Base-by-base conservation (phyloP, 495 filamentous ascomycete genomes). In the Aspergillus nidulans region DNA sequence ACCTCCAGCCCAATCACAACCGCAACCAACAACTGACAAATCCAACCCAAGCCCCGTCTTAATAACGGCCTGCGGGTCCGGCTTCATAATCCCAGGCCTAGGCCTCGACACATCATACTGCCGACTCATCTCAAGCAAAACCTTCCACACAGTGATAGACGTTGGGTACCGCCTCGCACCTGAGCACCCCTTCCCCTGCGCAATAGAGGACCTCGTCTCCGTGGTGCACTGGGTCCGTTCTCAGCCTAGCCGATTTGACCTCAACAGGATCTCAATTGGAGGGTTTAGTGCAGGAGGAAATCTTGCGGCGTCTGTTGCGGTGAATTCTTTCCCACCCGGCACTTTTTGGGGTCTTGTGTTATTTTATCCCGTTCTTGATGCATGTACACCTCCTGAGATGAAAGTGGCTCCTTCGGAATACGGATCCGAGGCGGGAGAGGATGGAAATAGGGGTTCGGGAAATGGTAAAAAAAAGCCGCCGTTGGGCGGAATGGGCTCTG, bases 81-180 rank as follows among this genome's bases (percentile, higher is more conserved):
- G 73, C 12, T 76, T 79, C 46, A 45, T 54, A 8, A 58, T 76
- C 19, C 70, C 69, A 6, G 34, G 62, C 15, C 73, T 76, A 55
- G 75, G 75, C 34, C 58, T 49, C 36, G 77, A 79, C 39, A 68
- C 71, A 24, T 57, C 59, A 10, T 79, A 68, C 60, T 73, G 71
- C 53, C 71, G 63, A 8, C 55, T 42, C n/a, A 52, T 79, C 48
- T 64, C 66, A 8, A 30, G 1, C 9, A 42, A 30, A 5, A 71
- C 74, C 12, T 57, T 54, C 8, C 70, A 75, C 59, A 64, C 65
- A 9, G 71, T 78, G 7, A 48, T 78, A 18, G 75, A 78, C 47
- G 79, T 90, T 4, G 74, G 80, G 1, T 96, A 96, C 69, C 81
- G 90, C 3, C 79, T 95, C 1, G 82, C 88, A 1, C 91, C 91